A percentile compares a stretch with the other conserved stretches of the same genome.
Conservation (phyloP, 2,329 filamentous ascomycete genomes). For the Dothistroma septosporum region DNA sequence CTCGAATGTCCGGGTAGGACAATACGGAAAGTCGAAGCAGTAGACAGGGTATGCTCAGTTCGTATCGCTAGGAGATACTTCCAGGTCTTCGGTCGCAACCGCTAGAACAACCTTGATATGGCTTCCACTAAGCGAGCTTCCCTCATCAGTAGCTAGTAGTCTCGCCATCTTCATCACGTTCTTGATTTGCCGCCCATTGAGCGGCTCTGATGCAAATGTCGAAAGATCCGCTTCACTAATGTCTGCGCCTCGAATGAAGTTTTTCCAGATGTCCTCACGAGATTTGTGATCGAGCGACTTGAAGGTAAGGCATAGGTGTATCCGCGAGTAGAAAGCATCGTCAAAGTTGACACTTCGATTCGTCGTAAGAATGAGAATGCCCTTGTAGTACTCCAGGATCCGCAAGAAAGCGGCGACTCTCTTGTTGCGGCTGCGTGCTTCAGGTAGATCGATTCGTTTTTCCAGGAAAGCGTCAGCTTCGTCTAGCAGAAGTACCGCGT, state of each 20-base stretch:
- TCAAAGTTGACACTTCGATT: slow-evolving; percentile 38
- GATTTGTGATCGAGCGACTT: slow-evolving; percentile 12
- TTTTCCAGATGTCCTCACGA: slow-evolving; percentile 66
- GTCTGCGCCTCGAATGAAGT: slow-evolving; percentile 51
- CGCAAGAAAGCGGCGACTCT: slow-evolving; percentile 14
- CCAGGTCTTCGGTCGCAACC: slow-evolving; percentile 5
- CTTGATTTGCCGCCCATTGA: slow-evolving; percentile 21
- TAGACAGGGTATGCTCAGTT: neutral
- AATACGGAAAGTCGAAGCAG: neutral
- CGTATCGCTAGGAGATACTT: neutral
- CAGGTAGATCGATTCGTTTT: slow-evolving; percentile 9
- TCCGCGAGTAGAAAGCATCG: slow-evolving; percentile 35
- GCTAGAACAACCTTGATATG: slow-evolving; percentile 4
- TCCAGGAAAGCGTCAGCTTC: slow-evolving; percentile 39
- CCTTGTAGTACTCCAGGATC: slow-evolving; percentile 37
- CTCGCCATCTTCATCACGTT: slow-evolving; percentile 20
- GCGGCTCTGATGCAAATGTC: slow-evolving; percentile 11
- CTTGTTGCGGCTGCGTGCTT: slow-evolving; percentile 23
- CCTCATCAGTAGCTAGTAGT: slow-evolving; percentile 14
- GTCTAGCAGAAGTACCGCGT: slow-evolving; percentile 37
- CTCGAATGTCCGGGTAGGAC: neutral
- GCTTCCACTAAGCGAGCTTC: neutral
- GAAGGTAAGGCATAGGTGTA: slow-evolving; percentile 32
- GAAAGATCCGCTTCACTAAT: slow-evolving; percentile 8
- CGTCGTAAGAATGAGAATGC: slow-evolving; percentile 40